Conservation (phyloP, 768 basidiomycete species). For the Suillus clintonianus region DNA sequence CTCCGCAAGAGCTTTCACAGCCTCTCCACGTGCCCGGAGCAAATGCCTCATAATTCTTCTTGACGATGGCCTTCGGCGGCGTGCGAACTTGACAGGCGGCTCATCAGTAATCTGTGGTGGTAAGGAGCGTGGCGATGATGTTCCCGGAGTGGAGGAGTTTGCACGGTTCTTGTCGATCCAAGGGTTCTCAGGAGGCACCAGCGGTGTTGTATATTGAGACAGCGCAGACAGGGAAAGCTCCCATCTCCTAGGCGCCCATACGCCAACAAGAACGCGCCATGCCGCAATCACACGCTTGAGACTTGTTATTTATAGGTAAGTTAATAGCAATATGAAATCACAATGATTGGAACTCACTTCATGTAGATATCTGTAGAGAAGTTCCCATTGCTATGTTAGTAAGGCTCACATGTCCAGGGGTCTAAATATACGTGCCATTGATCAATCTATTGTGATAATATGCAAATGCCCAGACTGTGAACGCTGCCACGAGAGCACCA, state of each 20-base stretch:
- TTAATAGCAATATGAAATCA: background rate
- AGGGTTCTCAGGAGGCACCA: constrained; percentile 63
- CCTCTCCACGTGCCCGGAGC: constrained; percentile 81
- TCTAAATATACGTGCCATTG: constrained; percentile 58
- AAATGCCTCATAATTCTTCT: constrained; percentile 88
- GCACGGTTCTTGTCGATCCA: constrained; percentile 61
- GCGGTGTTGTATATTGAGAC: constrained; percentile 69
- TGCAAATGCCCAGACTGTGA: constrained; percentile 74
- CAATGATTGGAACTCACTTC: constrained; percentile 49
- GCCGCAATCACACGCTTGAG: constrained; percentile 86
- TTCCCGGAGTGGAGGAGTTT: constrained; percentile 21
- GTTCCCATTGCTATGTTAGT: background rate
- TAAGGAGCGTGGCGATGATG: constrained; percentile 9
- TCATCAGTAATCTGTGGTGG: constrained; percentile 32
- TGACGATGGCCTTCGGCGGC: constrained; percentile 61
- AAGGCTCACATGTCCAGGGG: background rate
- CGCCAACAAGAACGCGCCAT: constrained; percentile 96
- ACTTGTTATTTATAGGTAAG: constrained; percentile 37
- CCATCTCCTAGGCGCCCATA: constrained; percentile 87
- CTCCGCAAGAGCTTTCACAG: constrained; percentile 69
- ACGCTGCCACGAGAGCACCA: constrained; percentile 72
- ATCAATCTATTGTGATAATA: constrained; percentile 86
- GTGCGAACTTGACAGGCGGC: constrained; percentile 36
- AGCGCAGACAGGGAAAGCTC: constrained; percentile 79
- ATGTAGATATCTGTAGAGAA: constrained; percentile 65